Evolutionary conservation across 495 filamentous ascomycete species (phyloP).

Genomic region (Aspergillus hancockii): DNA sequence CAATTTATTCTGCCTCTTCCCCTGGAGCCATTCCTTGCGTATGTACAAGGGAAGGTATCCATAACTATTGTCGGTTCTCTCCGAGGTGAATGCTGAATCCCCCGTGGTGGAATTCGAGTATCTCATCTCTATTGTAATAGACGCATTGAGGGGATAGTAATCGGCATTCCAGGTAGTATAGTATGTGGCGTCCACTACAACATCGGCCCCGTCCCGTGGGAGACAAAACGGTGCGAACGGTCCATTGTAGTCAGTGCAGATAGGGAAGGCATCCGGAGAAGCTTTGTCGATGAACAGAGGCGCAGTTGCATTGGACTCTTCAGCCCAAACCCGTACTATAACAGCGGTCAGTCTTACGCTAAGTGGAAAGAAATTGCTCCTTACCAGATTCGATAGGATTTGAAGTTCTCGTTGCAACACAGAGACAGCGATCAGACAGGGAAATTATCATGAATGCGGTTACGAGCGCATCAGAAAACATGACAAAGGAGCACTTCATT

Average conservation of each 20-base stretch:
- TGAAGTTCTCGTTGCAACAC: not conserved
- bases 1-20: slow-evolving; percentile 27
- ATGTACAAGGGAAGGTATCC: slow-evolving; percentile 38
- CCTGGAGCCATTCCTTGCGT: slow-evolving; percentile 39
- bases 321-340: not conserved
- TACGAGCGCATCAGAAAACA: not conserved
- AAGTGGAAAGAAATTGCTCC: not conserved
- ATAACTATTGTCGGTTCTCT: slow-evolving; percentile 36
- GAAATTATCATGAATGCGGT: not conserved
- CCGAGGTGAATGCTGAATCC: slow-evolving; percentile 39
- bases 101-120: slow-evolving; percentile 27
- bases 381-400: not conserved
- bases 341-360: too few relatives aligned
- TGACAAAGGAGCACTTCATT: not conserved
- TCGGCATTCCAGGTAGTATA: slow-evolving; percentile 49
- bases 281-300: slow-evolving; percentile 30
- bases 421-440: not conserved
- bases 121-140: slow-evolving; percentile 41
- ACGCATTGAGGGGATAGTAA: slow-evolving; percentile 40
- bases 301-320: slow-evolving; percentile 9
- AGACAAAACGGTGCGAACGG: slow-evolving; percentile 39
- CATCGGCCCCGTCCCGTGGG: slow-evolving; percentile 33
- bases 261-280: slow-evolving; percentile 57
- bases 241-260: slow-evolving; percentile 29
- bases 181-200: slow-evolving; percentile 42